phyloP scores from a whole-genome alignment of 1,139 yeast species.

The Scheffersomyces cryptocercus region DNA sequence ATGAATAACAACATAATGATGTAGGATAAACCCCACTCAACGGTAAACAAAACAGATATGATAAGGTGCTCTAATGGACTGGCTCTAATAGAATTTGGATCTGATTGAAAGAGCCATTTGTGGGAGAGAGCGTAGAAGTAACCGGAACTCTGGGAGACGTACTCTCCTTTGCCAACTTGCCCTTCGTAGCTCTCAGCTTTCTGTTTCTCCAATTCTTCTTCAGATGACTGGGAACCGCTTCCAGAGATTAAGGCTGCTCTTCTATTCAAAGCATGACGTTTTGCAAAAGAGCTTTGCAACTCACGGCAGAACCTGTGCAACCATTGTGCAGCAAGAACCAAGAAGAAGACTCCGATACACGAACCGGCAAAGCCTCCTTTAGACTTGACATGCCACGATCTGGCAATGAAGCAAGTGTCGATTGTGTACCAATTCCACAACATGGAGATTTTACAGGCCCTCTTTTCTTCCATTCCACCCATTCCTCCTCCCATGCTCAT shows the following conservation, averaged over 20 bases:
- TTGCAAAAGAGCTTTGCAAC: slow-evolving; percentile 45
- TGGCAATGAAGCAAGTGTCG: slow-evolving; percentile 64
- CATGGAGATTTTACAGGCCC: slow-evolving; percentile 39
- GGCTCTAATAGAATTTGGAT: slow-evolving; percentile 28
- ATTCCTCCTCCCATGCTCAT: slow-evolving; percentile 13
- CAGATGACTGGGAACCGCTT: slow-evolving; percentile 7
- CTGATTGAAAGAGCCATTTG: slow-evolving; percentile 32
- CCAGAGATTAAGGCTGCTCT: not conserved
- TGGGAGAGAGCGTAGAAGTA: slow-evolving; percentile 36
- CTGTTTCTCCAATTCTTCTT: not conserved
- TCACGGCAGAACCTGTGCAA: slow-evolving; percentile 58
- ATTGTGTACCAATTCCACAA: slow-evolving; percentile 52
- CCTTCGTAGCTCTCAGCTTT: not conserved
- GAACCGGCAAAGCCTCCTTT: slow-evolving; percentile 69
- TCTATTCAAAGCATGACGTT: slow-evolving; percentile 10
- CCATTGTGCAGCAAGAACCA: slow-evolving; percentile 60
- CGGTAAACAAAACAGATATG: slow-evolving; percentile 49
- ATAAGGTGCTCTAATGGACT: slow-evolving; percentile 49
- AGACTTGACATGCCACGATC: slow-evolving; percentile 63
- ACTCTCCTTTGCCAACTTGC: not conserved
- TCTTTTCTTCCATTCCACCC: slow-evolving; percentile 6
- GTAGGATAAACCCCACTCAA: slow-evolving; percentile 65
- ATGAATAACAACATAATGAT: slow-evolving; percentile 69
- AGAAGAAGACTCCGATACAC: slow-evolving; percentile 62
- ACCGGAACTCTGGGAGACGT: too few relatives aligned